Evolutionary conservation across 345 rosid species (phyloP).

Genomic region (Syzygium oleosum): DNA sequence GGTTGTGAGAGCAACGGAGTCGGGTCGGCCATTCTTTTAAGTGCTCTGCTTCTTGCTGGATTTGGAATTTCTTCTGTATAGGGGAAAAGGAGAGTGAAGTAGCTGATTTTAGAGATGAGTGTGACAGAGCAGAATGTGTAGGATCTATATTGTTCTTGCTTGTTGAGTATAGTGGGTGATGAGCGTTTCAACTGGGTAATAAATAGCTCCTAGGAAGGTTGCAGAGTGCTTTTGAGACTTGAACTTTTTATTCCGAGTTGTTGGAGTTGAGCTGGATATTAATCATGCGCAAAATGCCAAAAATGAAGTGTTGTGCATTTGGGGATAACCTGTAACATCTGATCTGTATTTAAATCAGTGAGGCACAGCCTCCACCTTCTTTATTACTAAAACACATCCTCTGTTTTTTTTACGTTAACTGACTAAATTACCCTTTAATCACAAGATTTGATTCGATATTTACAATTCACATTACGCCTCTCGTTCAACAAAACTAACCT

Average conservation of each 20-base stretch:
- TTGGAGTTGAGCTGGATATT: not conserved
- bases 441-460: not conserved
- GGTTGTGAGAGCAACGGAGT: not conserved
- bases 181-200: not conserved
- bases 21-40: not conserved
- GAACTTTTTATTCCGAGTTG: not conserved
- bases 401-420: not conserved
- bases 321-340: not conserved
- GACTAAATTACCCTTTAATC: not conserved
- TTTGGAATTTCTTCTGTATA: not conserved
- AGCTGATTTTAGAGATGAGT: not conserved
- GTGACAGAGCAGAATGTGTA: not conserved
- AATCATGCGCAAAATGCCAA: not conserved
- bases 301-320: not conserved
- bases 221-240: not conserved
- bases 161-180: not conserved
- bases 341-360: not conserved
- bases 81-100: not conserved
- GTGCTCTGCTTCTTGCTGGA: not conserved
- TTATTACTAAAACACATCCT: not conserved
- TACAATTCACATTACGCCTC: not conserved
- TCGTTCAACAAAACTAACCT: not conserved
- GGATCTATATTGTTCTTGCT: not conserved
- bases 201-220: not conserved
- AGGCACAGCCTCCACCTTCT: too few relatives aligned